These are phyloP conservation scores for Solanum virginianum DNA, from an alignment of 257 asterid genomes.

Conservation along the genomic window DNA sequence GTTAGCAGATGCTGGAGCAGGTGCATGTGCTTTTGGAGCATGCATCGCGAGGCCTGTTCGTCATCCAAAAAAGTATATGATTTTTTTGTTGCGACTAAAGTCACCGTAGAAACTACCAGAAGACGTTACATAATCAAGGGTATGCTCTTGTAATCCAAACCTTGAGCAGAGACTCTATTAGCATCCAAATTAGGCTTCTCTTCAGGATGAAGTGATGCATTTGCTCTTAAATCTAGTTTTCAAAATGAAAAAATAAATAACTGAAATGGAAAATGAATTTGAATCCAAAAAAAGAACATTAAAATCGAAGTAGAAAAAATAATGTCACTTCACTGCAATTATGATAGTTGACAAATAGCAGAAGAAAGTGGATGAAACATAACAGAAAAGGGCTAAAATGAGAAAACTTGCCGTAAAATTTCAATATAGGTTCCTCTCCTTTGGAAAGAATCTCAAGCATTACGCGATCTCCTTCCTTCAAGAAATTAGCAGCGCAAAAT, in stretches of 20 bases:
- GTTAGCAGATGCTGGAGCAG: neutral
- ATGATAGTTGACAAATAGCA: neutral
- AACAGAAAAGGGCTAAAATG: neutral
- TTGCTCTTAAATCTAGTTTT: neutral
- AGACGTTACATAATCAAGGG: neutral
- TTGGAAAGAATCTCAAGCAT: neutral
- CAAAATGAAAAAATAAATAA: neutral
- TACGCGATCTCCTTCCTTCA: neutral
- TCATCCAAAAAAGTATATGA: neutral
- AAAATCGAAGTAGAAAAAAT: neutral
- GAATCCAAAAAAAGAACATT: neutral
- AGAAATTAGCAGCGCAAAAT: neutral
- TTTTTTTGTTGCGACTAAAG: neutral
- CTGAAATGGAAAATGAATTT: neutral
- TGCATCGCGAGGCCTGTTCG: neutral
- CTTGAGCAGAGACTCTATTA: neutral
- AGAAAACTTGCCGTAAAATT: neutral
- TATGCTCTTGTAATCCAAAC: neutral
- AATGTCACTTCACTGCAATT: neutral
- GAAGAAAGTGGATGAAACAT: neutral
- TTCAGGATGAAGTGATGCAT: neutral
- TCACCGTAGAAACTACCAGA: neutral
- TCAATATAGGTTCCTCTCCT: neutral
- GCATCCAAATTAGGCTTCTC: neutral
- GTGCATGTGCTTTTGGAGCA: neutral